Evolutionary conservation across 148 eudicot genomes (phyloP).

Genomic region (Silene uniflora): DNA sequence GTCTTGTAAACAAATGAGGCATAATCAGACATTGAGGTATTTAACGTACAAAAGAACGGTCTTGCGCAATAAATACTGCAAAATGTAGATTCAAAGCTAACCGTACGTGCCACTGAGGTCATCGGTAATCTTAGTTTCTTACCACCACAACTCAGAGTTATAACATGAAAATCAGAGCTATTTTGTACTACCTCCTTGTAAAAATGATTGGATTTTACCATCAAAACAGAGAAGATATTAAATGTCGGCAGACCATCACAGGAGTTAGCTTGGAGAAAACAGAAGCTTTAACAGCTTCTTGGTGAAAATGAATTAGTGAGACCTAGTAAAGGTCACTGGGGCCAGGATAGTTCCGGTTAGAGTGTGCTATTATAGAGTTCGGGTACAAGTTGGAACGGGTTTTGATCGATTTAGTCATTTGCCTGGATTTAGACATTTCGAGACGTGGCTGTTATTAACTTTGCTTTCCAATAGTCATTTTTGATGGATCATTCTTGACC

Average conservation of each 20-base stretch:
- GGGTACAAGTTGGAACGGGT: not conserved
- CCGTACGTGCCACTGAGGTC: not conserved
- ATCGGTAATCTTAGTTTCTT: not conserved
- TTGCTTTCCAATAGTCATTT: too few relatives aligned
- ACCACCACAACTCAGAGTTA: not conserved
- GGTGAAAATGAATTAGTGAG: not conserved
- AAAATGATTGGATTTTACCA: not conserved
- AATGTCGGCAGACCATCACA: not conserved
- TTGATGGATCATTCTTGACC: too few relatives aligned
- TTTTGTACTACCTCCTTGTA: constrained; percentile 1
- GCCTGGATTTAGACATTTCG: not conserved
- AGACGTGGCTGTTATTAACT: not conserved
- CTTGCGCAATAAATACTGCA: too few relatives aligned
- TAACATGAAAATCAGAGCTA: not conserved
- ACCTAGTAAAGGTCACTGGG: not conserved
- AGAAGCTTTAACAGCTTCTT: not conserved
- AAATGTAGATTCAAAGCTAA: too few relatives aligned
- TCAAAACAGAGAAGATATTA: not conserved
- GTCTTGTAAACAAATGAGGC: too few relatives aligned
- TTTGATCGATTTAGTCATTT: not conserved
- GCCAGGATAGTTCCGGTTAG: not conserved
- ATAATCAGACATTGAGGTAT: too few relatives aligned
- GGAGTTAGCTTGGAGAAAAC: not conserved
- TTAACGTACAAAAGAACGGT: too few relatives aligned
- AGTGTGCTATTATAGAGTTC: not conserved